Base-by-base conservation (phyloP, 116 monocot species). In the Phalaenopsis hybrid region DNA sequence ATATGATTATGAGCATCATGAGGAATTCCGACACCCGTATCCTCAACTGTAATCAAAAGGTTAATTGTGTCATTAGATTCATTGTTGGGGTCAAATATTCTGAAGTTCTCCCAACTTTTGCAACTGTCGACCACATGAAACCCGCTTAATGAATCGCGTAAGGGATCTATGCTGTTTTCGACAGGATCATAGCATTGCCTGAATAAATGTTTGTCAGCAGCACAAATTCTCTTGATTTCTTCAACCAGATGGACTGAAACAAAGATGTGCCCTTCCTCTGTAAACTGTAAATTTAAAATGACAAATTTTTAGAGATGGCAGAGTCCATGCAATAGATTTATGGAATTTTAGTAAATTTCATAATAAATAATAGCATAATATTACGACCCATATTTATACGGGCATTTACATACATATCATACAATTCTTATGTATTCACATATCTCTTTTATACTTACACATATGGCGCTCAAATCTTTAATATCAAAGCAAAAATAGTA, bases 21-120 rank as follows among this genome's bases (percentile, higher is more conserved):
- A 57, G 93, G 93, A 81, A 96, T 93, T 28, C 96, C 96, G 4
- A 96, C 88, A 50, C 96, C 96, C 15, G 93, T 93, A 63, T 96
- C 96, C 81, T 96, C 96, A 2, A 96, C 91, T 16, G 91, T 91
- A 57, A 93, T 91, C 20, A 93, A 79, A 57, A 93, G 82, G 79
- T 89, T 86, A 8, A 96, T 81, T 52, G 84, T 17, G 51, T 89
- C 84, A 31, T 74, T 59, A 52, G 57, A 68, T 75, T 91, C 86
- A 21, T n/a, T 81, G 16, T 82, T 58, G 79, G 23, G 16, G 21
- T 84, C 81, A 12, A 88, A 74, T 46, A 83, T 87, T 65, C 37
- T 85, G 51, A 95, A 93, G 8, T 83, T 85, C 75, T 89, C 86
- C 86, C 93, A 91, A 50, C 81, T 91, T 85, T 87, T 91, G 75